Evolutionary conservation across 768 basidiomycete species (phyloP), one percentile per base, ranked within the genome.

Genomic region (Auricularia auricula-judae): DNA sequence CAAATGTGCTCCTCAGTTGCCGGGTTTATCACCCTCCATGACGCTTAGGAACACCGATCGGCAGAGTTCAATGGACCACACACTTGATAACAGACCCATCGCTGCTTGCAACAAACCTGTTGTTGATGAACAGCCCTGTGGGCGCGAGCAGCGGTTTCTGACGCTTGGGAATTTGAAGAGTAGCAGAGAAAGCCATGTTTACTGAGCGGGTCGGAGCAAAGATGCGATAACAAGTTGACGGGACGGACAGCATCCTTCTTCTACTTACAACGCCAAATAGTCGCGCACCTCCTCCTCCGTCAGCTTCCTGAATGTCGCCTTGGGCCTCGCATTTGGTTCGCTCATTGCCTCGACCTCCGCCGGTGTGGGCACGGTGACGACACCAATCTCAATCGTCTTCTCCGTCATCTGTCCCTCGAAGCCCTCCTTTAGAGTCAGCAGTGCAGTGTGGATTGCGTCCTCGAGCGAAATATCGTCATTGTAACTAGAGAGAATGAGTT

Each of bases 381-480:
- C 87, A 39, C 97, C 97, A 62, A 99, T 93, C 78, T 99, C 97
- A 72, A 99, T 97, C 58, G 97, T 99, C 80, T 97, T 95, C 78
- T 98, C 97, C 35, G 96, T 98, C 96, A 99, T 98, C 73, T 98
- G 92, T n/a, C 97, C 97, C 76, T 99, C 97, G 71, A 98, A 99
- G 3, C 97, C 95, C 77, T 98, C 97, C 78, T 99, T 98, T 68
- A 98, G 80, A 42, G 97, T 99, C 68, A 99, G 78, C 35, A 99
- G 84, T 39, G 97, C 97, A 12, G 97, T 99, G 76, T 99, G 97
- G 68, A 98, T 98, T 39, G 96, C 97, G 74, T 98, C 97, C 77
- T 98, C 96, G 65, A 98, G 79, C 71, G 94, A 97, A 74, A 99
- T 96, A 72, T 98, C 96, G 77, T 99, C 96, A 77, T 96, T 98